A percentile compares a stretch with the other conserved stretches of the same genome.
phyloP scores from a whole-genome alignment of 1,284 basidiomycete species.

The Trichosporon faecale region DNA sequence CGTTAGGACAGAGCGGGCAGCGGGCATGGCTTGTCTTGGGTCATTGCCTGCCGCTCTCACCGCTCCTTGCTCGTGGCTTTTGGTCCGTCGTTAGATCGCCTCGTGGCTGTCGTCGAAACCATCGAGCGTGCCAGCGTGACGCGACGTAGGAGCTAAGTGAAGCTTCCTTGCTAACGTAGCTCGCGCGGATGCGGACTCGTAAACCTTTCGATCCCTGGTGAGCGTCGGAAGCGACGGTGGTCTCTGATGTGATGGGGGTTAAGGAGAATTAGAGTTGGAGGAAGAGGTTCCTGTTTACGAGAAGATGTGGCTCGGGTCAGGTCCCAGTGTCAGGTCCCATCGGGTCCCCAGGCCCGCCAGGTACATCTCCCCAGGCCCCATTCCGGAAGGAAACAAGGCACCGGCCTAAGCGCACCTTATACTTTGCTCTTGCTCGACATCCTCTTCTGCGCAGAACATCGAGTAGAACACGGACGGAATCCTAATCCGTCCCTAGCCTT shows the following conservation, averaged over 20 bases:
- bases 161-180: neutral
- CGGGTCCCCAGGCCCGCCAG: neutral
- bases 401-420: constrained; percentile 5
- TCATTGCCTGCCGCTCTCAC: neutral
- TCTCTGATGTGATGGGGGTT: neutral
- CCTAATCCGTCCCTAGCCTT: neutral
- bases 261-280: neutral
- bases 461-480: neutral
- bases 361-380: neutral
- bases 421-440: neutral
- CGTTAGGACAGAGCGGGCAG: neutral
- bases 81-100: neutral
- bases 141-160: neutral
- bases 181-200: neutral
- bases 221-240: neutral
- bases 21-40: neutral
- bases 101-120: neutral
- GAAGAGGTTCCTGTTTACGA: constrained; percentile 4
- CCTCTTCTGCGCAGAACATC: neutral
- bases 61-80: neutral
- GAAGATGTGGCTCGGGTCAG: constrained; percentile 5
- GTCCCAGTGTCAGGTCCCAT: neutral
- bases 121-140: neutral
- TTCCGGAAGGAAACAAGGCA: neutral
- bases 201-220: neutral